Evolutionary conservation across 257 asterid genomes (phyloP).

Genomic region (Perilla frutescens): DNA sequence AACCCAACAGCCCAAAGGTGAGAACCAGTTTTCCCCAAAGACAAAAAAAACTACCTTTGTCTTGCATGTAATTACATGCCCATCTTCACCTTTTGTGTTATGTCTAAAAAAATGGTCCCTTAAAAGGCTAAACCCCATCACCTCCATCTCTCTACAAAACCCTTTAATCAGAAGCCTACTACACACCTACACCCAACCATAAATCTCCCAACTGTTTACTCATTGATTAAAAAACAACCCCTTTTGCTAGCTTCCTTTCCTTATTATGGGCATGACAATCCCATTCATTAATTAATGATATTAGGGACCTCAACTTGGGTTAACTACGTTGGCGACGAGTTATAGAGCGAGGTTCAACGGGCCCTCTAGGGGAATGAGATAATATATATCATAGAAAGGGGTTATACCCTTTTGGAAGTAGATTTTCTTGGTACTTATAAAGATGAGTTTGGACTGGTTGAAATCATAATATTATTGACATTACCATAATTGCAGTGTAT

Average conservation of each 20-base stretch:
- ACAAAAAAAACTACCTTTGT: constrained; percentile 65
- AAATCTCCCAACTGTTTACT: constrained; percentile 42
- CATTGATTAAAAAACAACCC: constrained; percentile 18
- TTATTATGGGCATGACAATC: neutral
- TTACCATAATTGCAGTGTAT: constrained; percentile 47
- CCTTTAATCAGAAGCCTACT: constrained; percentile 39
- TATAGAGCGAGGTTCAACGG: too few relatives aligned
- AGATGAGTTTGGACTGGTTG: constrained; percentile 39
- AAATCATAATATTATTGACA: constrained; percentile 52
- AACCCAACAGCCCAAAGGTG: constrained; percentile 57
- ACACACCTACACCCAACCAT: constrained; percentile 41
- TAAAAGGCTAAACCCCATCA: neutral
- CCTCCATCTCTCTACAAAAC: constrained; percentile 22
- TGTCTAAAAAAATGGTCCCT: constrained; percentile 57
- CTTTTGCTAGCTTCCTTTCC: neutral
- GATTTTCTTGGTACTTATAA: neutral
- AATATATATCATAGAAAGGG: too few relatives aligned
- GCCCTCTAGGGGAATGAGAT: too few relatives aligned
- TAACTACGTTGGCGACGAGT: too few relatives aligned
- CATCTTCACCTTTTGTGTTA: constrained; percentile 29
- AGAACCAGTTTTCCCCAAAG: constrained; percentile 49
- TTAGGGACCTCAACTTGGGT: neutral
- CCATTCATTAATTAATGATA: constrained; percentile 27
- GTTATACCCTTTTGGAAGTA: constrained; percentile 17
- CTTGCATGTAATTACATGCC: constrained; percentile 68